phyloP scores from a whole-genome alignment of 257 asterid species.

The Nicotiana tomentosiformis region DNA sequence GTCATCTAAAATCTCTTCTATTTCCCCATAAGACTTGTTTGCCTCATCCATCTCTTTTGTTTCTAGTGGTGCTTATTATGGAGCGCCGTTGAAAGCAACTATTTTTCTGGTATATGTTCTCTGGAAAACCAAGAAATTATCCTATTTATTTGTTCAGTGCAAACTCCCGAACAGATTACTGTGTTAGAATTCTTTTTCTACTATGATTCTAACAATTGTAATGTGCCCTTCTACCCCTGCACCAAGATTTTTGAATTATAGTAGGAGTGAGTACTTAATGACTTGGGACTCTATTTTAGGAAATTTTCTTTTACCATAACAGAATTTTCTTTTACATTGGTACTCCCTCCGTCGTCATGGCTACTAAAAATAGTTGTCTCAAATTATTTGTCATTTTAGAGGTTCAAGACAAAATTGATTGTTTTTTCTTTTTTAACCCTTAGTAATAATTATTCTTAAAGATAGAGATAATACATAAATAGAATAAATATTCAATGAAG shows the following conservation, averaged over 20 bases:
- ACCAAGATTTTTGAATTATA: not conserved
- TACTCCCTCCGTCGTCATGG: no score
- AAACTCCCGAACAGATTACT: not conserved
- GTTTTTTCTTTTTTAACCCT: no score
- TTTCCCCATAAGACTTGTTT: conserved; percentile 18
- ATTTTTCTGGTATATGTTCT: not conserved
- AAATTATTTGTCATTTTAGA: no score
- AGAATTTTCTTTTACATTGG: no score
- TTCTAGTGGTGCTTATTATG: not conserved
- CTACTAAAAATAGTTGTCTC: no score
- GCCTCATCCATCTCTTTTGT: not conserved
- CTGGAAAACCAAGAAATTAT: not conserved
- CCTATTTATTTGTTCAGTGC: not conserved
- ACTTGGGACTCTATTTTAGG: not conserved
- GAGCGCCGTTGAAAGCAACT: not conserved
- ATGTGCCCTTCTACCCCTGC: not conserved
- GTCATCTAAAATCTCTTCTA: conserved; percentile 27
- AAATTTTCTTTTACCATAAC: no score
- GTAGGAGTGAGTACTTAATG: not conserved
- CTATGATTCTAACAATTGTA: not conserved
- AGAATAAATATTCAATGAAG: no score
- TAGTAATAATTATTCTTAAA: no score
- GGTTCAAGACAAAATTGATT: no score
- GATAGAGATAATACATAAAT: no score
- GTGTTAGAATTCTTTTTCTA: not conserved